Base-by-base conservation (phyloP, 1,284 basidiomycete genomes). In the Agroathelia rolfsii region DNA sequence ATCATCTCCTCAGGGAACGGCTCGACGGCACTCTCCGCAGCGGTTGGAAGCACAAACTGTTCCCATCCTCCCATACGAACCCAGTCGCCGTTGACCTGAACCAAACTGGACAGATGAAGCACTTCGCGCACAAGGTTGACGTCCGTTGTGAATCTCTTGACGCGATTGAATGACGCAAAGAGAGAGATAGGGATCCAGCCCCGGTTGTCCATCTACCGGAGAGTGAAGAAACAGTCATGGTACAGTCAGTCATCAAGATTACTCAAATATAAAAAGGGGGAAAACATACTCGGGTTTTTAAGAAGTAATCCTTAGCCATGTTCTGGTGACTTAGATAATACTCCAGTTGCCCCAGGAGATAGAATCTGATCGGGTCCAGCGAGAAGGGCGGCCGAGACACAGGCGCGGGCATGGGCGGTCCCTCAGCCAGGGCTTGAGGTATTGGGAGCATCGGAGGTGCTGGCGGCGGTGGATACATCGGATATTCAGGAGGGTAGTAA, bases 301-400 rank as follows among this genome's bases (percentile, higher is more conserved):
- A 62, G 59, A 71, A 92, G 44, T 84, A 70, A 55, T 94, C 89
- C 52, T 76, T 73, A 12, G 72, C 80, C 58, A 94, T 66, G 51
- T 93, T 93, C 48, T 93, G 77, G 39, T 78, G 67, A 48, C 84
- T 86, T 41, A 93, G 66, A 58, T 92, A 93, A 54, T 88, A 93
- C 56, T 93, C 89, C 37, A 92, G 59, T 56, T 92, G 86, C 4
- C 75, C 80, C 18, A 89, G 68, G 17, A 90, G 61, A 48, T 71
- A 76, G 46, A 67, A 76, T 35, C 74, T 55, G 30, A 69, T 70
- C 7, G 69, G 56, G 46, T 89, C 84, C 14, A 84, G 53, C 1
- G 72, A 65, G 57, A 74, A 77, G 8, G 66, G 52, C 7, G 77
- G 43, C 10, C 61, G 56, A 2, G 79, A 68, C 26, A 74, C 48